Percentiles rank a stretch among this genome's conserved stretches.
Conservation (phyloP, 768 basidiomycete species). For the Leucogyrophana mollusca region DNA sequence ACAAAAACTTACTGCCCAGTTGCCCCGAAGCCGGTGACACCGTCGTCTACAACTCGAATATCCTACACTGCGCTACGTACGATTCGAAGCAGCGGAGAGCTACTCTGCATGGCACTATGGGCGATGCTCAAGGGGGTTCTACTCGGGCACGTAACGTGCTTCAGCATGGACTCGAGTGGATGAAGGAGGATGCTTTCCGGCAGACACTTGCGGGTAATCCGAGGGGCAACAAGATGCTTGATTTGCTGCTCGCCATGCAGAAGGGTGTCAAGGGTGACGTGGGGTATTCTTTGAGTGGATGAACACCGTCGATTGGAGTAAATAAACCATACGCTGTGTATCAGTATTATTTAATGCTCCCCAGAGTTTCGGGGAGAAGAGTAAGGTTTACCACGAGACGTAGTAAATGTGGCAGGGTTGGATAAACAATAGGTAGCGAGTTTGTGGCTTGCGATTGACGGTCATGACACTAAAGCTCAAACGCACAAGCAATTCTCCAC, state of each 20-base stretch:
- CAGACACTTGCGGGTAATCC: slow-evolving; percentile 33
- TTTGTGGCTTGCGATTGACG: slow-evolving; percentile 5
- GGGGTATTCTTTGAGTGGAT: slow-evolving; percentile 44
- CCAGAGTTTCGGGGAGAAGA: too few species aligned
- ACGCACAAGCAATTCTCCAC: slow-evolving; percentile 39
- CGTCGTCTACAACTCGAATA: slow-evolving; percentile 73
- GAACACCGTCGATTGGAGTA: too few species aligned
- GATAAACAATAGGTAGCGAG: too few species aligned
- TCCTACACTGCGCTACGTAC: slow-evolving; percentile 66
- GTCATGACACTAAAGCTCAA: slow-evolving; percentile 45
- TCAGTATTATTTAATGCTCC: too few species aligned
- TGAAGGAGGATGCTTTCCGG: slow-evolving; percentile 48
- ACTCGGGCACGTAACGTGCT: slow-evolving; percentile 61
- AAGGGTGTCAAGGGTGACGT: slow-evolving; percentile 33
- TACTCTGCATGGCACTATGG: slow-evolving; percentile 65
- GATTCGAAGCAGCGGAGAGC: slow-evolving; percentile 43
- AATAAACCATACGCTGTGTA: too few species aligned
- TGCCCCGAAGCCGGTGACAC: slow-evolving; percentile 54
- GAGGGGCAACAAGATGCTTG: slow-evolving; percentile 49
- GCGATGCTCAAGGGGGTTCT: slow-evolving; percentile 53
- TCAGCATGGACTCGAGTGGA: slow-evolving; percentile 66
- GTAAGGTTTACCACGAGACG: too few species aligned
- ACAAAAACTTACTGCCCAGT: too few species aligned
- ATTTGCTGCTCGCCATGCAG: slow-evolving; percentile 51
- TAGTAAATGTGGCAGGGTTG: too few species aligned